phyloP scores from a whole-genome alignment of 2,329 filamentous ascomycete genomes.

The Colletotrichum euphorbiae region DNA sequence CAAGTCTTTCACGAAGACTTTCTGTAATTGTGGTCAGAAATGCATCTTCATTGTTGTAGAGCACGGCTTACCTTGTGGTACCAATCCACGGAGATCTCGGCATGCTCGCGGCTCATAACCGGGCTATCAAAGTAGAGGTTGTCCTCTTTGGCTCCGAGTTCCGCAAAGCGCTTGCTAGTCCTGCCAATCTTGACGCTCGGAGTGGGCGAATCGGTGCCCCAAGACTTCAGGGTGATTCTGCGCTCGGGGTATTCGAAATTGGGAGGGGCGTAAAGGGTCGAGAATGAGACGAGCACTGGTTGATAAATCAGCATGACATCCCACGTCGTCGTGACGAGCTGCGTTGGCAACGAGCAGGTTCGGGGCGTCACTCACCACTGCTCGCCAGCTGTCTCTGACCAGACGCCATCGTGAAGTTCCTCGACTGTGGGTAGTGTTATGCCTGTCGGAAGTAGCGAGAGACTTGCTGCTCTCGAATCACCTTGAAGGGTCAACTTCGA shows the following conservation, averaged over 20 bases:
- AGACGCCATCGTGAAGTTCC: conserved; percentile 25
- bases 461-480: conserved; percentile 2
- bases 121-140: conserved; percentile 79
- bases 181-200: conserved; percentile 53
- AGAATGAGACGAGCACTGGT: conserved; percentile 49
- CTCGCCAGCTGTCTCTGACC: conserved; percentile 23
- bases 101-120: conserved; percentile 78
- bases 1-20: conserved; percentile 58
- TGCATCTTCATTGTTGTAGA: background rate
- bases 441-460: background rate
- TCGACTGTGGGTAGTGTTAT: background rate
- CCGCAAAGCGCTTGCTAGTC: conserved; percentile 55
- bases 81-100: conserved; percentile 60
- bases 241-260: conserved; percentile 40
- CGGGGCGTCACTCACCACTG: conserved; percentile 14
- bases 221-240: conserved; percentile 47
- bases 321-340: background rate
- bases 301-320: conserved; percentile 6
- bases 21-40: conserved; percentile 47
- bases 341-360: background rate
- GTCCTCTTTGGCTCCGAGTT: conserved; percentile 50
- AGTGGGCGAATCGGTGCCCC: conserved; percentile 2
- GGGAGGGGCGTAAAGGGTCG: conserved; percentile 41
- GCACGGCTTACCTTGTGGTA: conserved; percentile 50
- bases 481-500: background rate